Percentiles rank a stretch among this genome's conserved stretches.
phyloP scores from a whole-genome alignment of 179 eudicot species.

The Amaranthus tricolor region DNA sequence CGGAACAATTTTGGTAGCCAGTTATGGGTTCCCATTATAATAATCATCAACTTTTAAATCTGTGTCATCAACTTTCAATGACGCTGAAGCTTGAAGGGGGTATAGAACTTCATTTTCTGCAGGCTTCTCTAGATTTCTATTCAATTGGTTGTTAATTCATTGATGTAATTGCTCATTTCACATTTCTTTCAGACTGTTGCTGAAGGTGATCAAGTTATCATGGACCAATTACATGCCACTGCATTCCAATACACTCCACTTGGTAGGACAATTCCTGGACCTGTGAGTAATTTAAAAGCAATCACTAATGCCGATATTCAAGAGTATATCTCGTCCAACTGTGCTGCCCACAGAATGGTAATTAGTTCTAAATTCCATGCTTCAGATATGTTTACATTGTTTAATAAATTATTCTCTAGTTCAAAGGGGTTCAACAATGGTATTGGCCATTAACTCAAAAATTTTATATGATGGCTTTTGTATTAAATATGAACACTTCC shows the following conservation, averaged over 20 bases:
- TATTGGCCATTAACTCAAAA: background rate
- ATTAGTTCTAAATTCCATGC: conserved; percentile 7
- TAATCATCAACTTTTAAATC: too few species aligned
- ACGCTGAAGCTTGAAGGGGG: background rate
- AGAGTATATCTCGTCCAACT: conserved; percentile 65
- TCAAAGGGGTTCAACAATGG: background rate
- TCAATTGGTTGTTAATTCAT: background rate
- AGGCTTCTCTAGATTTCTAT: background rate
- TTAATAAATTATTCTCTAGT: background rate
- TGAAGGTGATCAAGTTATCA: conserved; percentile 56
- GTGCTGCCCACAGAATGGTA: conserved; percentile 81
- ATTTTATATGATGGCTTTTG: background rate
- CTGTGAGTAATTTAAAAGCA: conserved; percentile 48
- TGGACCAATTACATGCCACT: conserved; percentile 84
- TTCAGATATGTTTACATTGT: background rate
- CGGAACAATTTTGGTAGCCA: too few species aligned
- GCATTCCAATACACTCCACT: conserved; percentile 83
- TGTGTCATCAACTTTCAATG: too few species aligned
- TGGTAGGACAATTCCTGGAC: conserved; percentile 66
- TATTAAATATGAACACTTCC: conserved; percentile 7
- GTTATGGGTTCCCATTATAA: too few species aligned
- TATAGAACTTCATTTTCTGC: background rate
- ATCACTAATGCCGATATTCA: conserved; percentile 52
- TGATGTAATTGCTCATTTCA: conserved; percentile 17
- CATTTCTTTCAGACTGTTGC: conserved; percentile 42